These are phyloP conservation scores for Sphaerulina musiva DNA, from an alignment of 2,329 filamentous ascomycete genomes.

Conservation along the genomic window DNA sequence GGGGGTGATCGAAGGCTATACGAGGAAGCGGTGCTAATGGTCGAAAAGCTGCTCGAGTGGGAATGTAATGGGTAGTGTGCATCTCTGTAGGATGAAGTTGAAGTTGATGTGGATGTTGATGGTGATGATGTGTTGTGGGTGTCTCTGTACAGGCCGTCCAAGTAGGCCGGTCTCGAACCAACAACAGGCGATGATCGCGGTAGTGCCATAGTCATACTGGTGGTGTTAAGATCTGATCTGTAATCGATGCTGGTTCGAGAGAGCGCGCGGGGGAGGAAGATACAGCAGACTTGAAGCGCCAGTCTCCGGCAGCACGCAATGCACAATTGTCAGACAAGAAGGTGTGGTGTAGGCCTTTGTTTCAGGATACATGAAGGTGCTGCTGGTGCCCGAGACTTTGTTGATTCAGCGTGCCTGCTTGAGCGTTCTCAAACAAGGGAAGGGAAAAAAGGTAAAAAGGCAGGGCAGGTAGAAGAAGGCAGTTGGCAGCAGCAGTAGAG, in stretches of 20 bases:
- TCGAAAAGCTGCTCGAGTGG: constrained; percentile 27
- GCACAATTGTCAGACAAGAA: constrained; percentile 4
- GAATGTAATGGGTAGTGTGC: constrained; percentile 23
- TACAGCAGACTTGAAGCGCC: neutral
- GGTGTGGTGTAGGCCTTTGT: constrained; percentile 2
- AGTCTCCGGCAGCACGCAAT: neutral
- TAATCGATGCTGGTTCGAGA: neutral
- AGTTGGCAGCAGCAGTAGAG: too few species aligned
- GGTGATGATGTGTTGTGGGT: neutral
- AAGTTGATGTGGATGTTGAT: neutral
- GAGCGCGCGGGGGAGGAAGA: neutral
- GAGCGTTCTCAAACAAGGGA: neutral
- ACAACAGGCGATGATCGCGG: constrained; percentile 22
- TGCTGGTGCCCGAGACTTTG: constrained; percentile 6
- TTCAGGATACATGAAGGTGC: constrained; percentile 8
- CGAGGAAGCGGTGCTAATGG: constrained; percentile 19
- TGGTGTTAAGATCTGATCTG: neutral
- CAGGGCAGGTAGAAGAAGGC: too few species aligned
- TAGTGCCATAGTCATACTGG: constrained; percentile 25
- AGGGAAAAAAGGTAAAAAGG: neutral
- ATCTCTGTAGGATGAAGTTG: neutral
- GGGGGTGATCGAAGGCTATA: constrained; percentile 24
- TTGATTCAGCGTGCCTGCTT: constrained; percentile 11
- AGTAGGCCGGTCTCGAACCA: constrained; percentile 27
- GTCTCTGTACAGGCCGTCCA: constrained; percentile 30